Evolutionary conservation across 148 eudicot genomes (phyloP).

Genomic region (Rhododendron henanense): DNA sequence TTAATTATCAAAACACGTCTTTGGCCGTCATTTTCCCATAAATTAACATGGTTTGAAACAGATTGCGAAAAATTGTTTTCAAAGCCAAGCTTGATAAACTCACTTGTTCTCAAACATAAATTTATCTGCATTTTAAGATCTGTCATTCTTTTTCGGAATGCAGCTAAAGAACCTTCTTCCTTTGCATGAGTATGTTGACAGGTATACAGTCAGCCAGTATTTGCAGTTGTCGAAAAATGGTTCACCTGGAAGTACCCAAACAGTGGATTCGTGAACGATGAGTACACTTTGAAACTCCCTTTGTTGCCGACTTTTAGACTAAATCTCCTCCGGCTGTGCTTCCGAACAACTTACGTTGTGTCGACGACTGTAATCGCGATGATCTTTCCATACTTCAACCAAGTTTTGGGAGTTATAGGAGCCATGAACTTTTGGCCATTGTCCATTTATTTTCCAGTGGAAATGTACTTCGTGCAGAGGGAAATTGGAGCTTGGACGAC

Average conservation of each 20-base stretch:
- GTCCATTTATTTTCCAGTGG: constrained; percentile 50
- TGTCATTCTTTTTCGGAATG: not conserved
- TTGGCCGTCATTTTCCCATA: no score
- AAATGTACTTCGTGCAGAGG: constrained; percentile 50
- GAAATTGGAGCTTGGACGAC: constrained; percentile 38
- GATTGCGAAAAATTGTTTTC: no score
- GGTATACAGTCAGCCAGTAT: constrained; percentile 71
- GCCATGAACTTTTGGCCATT: constrained; percentile 63
- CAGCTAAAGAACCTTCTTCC: not conserved
- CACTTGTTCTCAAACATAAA: no score
- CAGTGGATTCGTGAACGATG: constrained; percentile 21
- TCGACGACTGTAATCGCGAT: constrained; percentile 41
- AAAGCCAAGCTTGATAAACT: no score
- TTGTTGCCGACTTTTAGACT: constrained; percentile 27
- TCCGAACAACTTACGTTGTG: constrained; percentile 45
- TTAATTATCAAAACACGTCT: no score
- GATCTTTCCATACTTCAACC: constrained; percentile 58
- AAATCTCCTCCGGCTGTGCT: constrained; percentile 42
- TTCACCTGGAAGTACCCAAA: constrained; percentile 29
- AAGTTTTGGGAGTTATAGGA: constrained; percentile 53
- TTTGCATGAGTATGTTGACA: not conserved
- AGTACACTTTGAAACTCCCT: constrained; percentile 23
- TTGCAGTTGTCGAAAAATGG: constrained; percentile 39
- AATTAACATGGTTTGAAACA: no score
- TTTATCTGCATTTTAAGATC: not conserved